Evolutionary conservation across 192 early-diverging fungal genomes (phyloP).

Genomic region (Diversispora eburnea): DNA sequence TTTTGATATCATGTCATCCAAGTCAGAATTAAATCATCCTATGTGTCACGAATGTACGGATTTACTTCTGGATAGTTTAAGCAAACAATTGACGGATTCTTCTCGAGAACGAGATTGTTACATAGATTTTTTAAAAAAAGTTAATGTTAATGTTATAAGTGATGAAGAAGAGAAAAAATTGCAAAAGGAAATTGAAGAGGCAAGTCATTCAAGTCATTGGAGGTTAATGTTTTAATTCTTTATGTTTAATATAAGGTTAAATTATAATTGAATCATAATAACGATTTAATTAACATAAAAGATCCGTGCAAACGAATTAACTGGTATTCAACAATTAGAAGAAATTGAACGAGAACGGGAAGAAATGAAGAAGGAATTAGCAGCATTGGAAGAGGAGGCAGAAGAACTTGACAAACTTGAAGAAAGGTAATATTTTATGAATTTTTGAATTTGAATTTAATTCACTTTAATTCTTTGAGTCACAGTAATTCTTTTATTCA

Average conservation of each 20-base stretch:
- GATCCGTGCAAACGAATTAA: constrained; percentile 37
- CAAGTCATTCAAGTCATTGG: constrained; percentile 31
- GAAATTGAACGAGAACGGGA: constrained; percentile 48
- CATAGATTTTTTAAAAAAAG: constrained; percentile 61
- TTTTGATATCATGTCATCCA: constrained; percentile 75
- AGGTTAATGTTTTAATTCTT: neutral
- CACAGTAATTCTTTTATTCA: too few species aligned
- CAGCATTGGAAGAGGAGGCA: constrained; percentile 50
- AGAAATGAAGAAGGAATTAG: constrained; percentile 44
- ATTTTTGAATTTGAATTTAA: neutral
- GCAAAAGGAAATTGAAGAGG: constrained; percentile 51
- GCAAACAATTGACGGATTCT: constrained; percentile 65
- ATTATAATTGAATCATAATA: neutral
- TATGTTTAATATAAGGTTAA: constrained; percentile 22
- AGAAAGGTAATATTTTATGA: constrained; percentile 41
- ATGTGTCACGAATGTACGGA: constrained; percentile 92
- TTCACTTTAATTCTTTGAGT: too few species aligned
- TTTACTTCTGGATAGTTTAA: constrained; percentile 64
- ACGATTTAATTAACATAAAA: neutral
- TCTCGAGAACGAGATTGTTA: constrained; percentile 74
- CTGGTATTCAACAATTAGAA: constrained; percentile 46
- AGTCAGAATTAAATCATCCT: constrained; percentile 72
- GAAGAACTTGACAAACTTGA: constrained; percentile 56
- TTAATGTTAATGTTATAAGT: constrained; percentile 48
- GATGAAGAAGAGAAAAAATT: constrained; percentile 50